These are phyloP conservation scores for Pleurotus platypus DNA, from an alignment of 768 basidiomycete species.

Conservation along the genomic window DNA sequence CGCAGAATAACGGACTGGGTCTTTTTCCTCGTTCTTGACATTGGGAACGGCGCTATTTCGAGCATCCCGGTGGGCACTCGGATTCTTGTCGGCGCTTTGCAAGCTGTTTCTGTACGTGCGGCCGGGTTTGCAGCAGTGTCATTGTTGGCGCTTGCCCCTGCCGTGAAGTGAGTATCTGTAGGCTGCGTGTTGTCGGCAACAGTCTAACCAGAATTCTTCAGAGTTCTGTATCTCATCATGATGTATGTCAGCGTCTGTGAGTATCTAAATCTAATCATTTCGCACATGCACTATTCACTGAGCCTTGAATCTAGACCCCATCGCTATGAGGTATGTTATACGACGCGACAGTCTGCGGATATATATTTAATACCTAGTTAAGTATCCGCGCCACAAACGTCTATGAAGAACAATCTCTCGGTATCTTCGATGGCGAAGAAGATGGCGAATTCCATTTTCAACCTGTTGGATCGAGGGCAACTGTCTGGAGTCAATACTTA, in stretches of 20 bases:
- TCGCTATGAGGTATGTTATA: conserved; percentile 1
- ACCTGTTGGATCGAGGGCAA: neutral
- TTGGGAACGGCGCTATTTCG: conserved; percentile 72
- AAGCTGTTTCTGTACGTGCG: conserved; percentile 78
- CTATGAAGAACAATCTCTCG: conserved; percentile 23
- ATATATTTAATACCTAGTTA: neutral
- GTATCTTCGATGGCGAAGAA: conserved; percentile 1
- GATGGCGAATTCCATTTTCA: conserved; percentile 2
- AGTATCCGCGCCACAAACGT: conserved; percentile 90
- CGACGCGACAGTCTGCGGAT: neutral
- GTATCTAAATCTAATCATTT: neutral
- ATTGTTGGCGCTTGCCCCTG: conserved; percentile 73
- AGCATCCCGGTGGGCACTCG: conserved; percentile 68
- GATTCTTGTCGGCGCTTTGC: conserved; percentile 72
- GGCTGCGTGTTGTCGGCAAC: neutral
- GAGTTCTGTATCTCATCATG: conserved; percentile 6
- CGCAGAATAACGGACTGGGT: conserved; percentile 80
- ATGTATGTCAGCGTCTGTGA: conserved; percentile 9
- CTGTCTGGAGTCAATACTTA: neutral
- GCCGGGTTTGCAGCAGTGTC: conserved; percentile 81
- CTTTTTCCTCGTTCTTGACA: conserved; percentile 84
- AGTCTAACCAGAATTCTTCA: neutral
- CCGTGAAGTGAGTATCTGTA: conserved; percentile 64
- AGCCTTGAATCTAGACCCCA: neutral
- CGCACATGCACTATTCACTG: neutral